phyloP scores from a whole-genome alignment of 306 rosid species.

The Clitoria ternatea region DNA sequence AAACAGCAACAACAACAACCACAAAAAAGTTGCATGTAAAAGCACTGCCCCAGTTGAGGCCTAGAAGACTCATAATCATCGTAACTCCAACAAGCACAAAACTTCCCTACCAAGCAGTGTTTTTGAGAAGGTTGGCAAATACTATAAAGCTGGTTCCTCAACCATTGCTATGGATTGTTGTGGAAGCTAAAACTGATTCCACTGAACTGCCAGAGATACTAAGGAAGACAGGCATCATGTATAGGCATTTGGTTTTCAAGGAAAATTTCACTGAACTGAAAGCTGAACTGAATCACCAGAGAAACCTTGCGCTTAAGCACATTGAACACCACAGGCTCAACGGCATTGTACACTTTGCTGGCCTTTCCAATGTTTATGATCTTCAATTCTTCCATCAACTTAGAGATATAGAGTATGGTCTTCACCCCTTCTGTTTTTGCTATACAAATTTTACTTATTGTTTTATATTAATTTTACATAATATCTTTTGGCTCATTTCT shows the following conservation, averaged over 20 bases:
- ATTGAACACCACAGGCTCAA: slow-evolving; percentile 77
- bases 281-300: slow-evolving; percentile 81
- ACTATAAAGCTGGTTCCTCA: slow-evolving; percentile 62
- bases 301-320: slow-evolving; percentile 82
- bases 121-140: slow-evolving; percentile 69
- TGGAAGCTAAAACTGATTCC: slow-evolving; percentile 54
- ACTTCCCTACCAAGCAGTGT: slow-evolving; percentile 43
- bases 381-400: slow-evolving; percentile 82
- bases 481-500: no score
- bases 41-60: slow-evolving; percentile 22
- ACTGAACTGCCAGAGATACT: slow-evolving; percentile 46
- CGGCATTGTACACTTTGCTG: slow-evolving; percentile 95
- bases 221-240: slow-evolving; percentile 82
- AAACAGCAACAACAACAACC: slow-evolving; percentile 2
- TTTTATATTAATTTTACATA: no score
- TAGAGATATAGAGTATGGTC: slow-evolving; percentile 70
- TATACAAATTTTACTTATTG: background rate
- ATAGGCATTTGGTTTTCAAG: slow-evolving; percentile 74
- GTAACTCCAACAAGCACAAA: slow-evolving; percentile 80
- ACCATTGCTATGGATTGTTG: slow-evolving; percentile 90
- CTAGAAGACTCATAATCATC: slow-evolving; percentile 51
- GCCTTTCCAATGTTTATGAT: slow-evolving; percentile 77
- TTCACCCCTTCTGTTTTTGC: background rate
- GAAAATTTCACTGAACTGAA: slow-evolving; percentile 70
- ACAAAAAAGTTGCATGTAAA: background rate